phyloP scores from a whole-genome alignment of 75 land plant genomes.

The Picea sitchensis region DNA sequence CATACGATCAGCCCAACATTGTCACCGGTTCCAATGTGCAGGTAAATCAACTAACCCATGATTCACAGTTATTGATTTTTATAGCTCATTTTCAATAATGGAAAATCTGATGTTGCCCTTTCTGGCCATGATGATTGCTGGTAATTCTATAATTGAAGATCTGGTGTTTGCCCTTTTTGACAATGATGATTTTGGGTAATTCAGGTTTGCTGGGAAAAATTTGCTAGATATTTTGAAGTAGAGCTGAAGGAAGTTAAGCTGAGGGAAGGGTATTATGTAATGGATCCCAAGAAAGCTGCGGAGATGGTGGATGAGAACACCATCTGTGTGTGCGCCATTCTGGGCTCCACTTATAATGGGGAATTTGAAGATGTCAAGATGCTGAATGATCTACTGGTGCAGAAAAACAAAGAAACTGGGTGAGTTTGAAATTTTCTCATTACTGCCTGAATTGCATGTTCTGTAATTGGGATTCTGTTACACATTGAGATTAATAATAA shows the following conservation, averaged over 20 bases:
- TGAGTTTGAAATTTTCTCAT: too few species aligned
- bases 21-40: conserved; percentile 71
- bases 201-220: conserved; percentile 56
- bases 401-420: conserved; percentile 37
- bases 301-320: conserved; percentile 80
- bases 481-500: too few species aligned
- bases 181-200: too few species aligned
- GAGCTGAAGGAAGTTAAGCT: conserved; percentile 41
- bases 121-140: too few species aligned
- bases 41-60: conserved; percentile 10
- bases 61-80: too few species aligned
- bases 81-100: too few species aligned
- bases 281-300: conserved; percentile 59
- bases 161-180: too few species aligned
- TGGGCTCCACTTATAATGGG: conserved; percentile 69
- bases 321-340: conserved; percentile 63
- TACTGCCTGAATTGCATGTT: too few species aligned
- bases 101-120: too few species aligned
- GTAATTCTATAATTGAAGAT: too few species aligned
- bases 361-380: conserved; percentile 70
- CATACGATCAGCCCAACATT: conserved; percentile 60
- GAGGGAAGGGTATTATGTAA: conserved; percentile 38
- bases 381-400: conserved; percentile 45
- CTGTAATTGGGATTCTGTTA: too few species aligned
- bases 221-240: conserved; percentile 43